Base-by-base conservation (phyloP, 108 stramenopile genomes). In the Cyclostephanos invisitatus region DNA sequence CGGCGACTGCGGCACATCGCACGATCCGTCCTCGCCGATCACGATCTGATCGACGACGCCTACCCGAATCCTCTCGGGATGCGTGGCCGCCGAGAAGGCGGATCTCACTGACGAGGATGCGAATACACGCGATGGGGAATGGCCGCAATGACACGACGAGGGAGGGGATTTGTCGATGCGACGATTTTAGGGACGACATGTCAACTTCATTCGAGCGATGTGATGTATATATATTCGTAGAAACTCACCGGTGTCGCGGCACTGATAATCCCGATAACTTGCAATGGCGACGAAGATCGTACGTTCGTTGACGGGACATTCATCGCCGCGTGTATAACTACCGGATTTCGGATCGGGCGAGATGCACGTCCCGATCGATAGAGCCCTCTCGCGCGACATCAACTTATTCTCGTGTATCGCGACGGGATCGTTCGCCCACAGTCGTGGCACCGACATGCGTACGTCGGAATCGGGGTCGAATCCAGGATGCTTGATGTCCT, bases 101-200 rank as follows among this genome's bases (percentile, higher is more conserved):
- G 80, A 83, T 50, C 86, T 85, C 15, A 92, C 86, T 21, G 91
- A n/a, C n/a, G n/a, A n/a, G n/a, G n/a, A n/a, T n/a, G n/a, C n/a
- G n/a, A n/a, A n/a, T n/a, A n/a, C n/a, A n/a, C n/a, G n/a, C n/a
- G n/a, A n/a, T n/a, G n/a, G n/a, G n/a, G n/a, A n/a, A n/a, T n/a
- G n/a, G n/a, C n/a, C n/a, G n/a, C n/a, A n/a, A n/a, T n/a, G n/a
- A n/a, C n/a, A n/a, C n/a, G n/a, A n/a, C n/a, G n/a, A n/a, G 44
- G 44, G 14, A 57, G 0, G 56, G 56, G 11, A 57, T n/a, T n/a
- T n/a, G n/a, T n/a, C n/a, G n/a, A n/a, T n/a, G n/a, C n/a, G n/a
- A n/a, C n/a, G n/a, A n/a, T n/a, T n/a, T n/a, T n/a, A n/a, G n/a
- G n/a, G n/a, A n/a, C n/a, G n/a, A n/a, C n/a, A n/a, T n/a, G n/a